These are phyloP conservation scores for Pinus albicaulis DNA, from an alignment of 75 land plant genomes.

Conservation along the genomic window DNA sequence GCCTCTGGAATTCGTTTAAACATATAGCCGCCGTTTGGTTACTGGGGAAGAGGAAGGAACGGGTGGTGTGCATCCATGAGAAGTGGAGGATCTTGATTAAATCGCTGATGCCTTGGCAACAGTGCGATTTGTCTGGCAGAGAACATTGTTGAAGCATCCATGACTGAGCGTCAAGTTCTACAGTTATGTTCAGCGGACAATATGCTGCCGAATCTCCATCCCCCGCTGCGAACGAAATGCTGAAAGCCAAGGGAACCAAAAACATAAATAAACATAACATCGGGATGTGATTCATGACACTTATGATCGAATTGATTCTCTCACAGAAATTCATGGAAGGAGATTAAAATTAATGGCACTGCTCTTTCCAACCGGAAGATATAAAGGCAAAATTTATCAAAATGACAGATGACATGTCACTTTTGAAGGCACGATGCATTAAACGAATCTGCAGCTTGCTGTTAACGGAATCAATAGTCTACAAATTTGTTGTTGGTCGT, in stretches of 20 bases:
- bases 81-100: slow-evolving; percentile 3
- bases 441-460: too few relatives aligned
- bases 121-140: not conserved
- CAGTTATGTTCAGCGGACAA: not conserved
- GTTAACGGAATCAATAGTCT: too few relatives aligned
- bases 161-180: not conserved
- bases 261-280: too few relatives aligned
- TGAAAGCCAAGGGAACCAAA: too few relatives aligned
- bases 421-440: too few relatives aligned
- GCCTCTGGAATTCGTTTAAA: not conserved
- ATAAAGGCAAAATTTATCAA: too few relatives aligned
- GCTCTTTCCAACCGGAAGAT: not conserved
- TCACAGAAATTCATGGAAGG: too few relatives aligned
- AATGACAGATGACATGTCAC: too few relatives aligned
- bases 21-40: not conserved
- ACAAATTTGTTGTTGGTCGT: too few relatives aligned
- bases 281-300: too few relatives aligned
- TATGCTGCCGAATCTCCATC: too few relatives aligned
- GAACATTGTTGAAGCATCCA: not conserved
- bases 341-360: not conserved
- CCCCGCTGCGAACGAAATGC: too few relatives aligned
- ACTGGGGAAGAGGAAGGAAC: not conserved
- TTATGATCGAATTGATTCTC: not conserved
- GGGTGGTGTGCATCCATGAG: not conserved
- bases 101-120: slow-evolving; percentile 1